Evolutionary conservation across 2,329 filamentous ascomycete species (phyloP).

Genomic region (Lizonia empirigonia): DNA sequence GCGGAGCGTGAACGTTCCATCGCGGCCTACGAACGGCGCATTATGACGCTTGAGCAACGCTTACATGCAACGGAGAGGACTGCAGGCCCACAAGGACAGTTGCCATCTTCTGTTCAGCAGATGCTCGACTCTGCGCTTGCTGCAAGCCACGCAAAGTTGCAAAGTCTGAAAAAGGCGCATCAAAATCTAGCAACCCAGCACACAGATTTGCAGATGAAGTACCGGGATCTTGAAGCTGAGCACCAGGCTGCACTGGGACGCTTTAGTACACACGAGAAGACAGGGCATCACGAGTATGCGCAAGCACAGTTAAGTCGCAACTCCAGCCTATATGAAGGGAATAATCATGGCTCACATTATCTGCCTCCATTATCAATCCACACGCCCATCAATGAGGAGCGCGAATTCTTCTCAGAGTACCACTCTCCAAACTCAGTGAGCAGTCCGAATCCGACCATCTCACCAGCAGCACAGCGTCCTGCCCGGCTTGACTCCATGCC

Average conservation of each 20-base stretch:
- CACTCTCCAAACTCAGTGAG: slow-evolving; percentile 35
- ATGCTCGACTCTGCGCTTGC: slow-evolving; percentile 57
- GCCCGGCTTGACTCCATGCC: slow-evolving; percentile 38
- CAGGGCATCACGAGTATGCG: slow-evolving; percentile 25
- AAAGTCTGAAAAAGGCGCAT: slow-evolving; percentile 59
- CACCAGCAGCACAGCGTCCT: slow-evolving; percentile 28
- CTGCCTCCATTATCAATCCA: slow-evolving; percentile 34
- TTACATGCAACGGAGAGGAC: slow-evolving; percentile 34
- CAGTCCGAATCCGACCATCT: slow-evolving; percentile 27
- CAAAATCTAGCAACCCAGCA: slow-evolving; percentile 57
- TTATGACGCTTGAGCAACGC: slow-evolving; percentile 53
- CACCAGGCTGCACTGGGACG: slow-evolving; percentile 37
- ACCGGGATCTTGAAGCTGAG: slow-evolving; percentile 49
- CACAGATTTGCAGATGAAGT: slow-evolving; percentile 57
- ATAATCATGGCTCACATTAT: slow-evolving; percentile 30
- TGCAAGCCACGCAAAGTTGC: slow-evolving; percentile 54
- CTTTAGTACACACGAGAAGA: slow-evolving; percentile 26
- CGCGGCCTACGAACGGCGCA: slow-evolving; percentile 55
- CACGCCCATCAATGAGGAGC: slow-evolving; percentile 26
- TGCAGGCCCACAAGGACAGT: slow-evolving; percentile 37
- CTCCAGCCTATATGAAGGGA: slow-evolving; percentile 34
- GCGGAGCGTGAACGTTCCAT: slow-evolving; percentile 56
- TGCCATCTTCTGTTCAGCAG: slow-evolving; percentile 50
- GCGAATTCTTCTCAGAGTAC: slow-evolving; percentile 39
- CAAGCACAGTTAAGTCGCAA: slow-evolving; percentile 31